phyloP scores from a whole-genome alignment of 345 rosid genomes.

The Bretschneidera sinensis region DNA sequence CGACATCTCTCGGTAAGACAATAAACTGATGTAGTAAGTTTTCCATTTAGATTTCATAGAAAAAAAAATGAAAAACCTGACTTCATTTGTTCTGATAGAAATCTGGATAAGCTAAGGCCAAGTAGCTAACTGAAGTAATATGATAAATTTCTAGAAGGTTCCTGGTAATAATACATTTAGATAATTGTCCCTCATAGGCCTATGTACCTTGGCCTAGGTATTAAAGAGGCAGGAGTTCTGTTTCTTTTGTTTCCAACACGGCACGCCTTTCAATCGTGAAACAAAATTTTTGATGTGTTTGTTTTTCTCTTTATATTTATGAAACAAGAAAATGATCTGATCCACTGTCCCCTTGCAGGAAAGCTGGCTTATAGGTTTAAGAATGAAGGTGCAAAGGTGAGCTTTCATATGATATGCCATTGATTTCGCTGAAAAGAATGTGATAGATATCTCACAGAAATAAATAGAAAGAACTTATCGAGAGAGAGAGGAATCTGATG shows the following conservation, averaged over 20 bases:
- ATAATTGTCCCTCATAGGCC: too few relatives aligned
- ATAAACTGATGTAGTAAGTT: not conserved
- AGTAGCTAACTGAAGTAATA: not conserved
- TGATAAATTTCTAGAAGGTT: too few relatives aligned
- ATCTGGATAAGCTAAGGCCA: not conserved
- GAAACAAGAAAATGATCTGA: not conserved
- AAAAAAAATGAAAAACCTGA: not conserved
- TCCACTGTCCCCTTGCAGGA: conserved; percentile 42
- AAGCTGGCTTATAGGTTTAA: conserved; percentile 87
- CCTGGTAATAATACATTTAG: not conserved
- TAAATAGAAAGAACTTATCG: too few relatives aligned
- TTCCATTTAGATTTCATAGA: not conserved
- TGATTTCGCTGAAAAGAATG: conserved; percentile 11
- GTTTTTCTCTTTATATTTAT: too few relatives aligned
- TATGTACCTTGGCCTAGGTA: too few relatives aligned
- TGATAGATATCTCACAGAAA: not conserved
- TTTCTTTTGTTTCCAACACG: conserved; percentile 1
- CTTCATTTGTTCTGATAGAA: conserved; percentile 4
- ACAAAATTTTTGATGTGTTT: too few relatives aligned
- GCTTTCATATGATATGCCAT: conserved; percentile 11
- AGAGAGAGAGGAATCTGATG: too few relatives aligned
- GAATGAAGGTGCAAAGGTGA: conserved; percentile 82
- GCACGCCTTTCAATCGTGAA: too few relatives aligned
- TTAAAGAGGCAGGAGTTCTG: not conserved
- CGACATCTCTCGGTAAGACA: conserved; percentile 88